A percentile compares a stretch with the other conserved stretches of the same genome.
phyloP scores from a whole-genome alignment of 2,329 filamentous ascomycete genomes.

The Fusarium mundagurra region DNA sequence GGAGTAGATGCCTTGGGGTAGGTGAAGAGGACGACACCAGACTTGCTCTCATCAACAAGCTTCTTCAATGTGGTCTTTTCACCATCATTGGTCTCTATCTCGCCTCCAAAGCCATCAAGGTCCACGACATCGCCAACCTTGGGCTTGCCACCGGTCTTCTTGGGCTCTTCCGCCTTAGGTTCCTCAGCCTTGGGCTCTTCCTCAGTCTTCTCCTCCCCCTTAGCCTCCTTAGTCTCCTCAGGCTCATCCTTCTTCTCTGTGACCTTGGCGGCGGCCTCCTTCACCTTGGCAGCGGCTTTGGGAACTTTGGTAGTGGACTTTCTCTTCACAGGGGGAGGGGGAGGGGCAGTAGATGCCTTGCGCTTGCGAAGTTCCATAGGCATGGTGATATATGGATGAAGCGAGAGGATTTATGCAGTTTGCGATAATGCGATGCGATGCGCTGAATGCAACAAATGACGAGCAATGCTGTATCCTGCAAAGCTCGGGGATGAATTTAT shows the following conservation, averaged over 20 bases:
- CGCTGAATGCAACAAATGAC: slow-evolving; percentile 32
- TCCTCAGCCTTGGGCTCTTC: slow-evolving; percentile 40
- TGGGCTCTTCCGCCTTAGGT: slow-evolving; percentile 50
- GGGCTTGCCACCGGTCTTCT: slow-evolving; percentile 49
- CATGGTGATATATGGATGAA: slow-evolving; percentile 52
- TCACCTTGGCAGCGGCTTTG: slow-evolving; percentile 38
- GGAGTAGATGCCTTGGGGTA: slow-evolving; percentile 96
- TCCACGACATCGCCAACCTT: slow-evolving; percentile 65
- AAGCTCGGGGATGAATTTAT: slow-evolving; percentile 15
- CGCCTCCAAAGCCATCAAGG: slow-evolving; percentile 70
- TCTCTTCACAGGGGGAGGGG: slow-evolving; percentile 50
- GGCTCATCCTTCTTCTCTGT: slow-evolving; percentile 46
- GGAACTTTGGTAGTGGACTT: slow-evolving; percentile 47
- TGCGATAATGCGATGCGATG: slow-evolving; percentile 25
- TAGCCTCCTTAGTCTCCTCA: slow-evolving; percentile 46
- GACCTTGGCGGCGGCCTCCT: slow-evolving; percentile 45
- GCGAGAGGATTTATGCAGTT: slow-evolving; percentile 9
- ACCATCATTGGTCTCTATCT: slow-evolving; percentile 88
- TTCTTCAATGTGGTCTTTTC: slow-evolving; percentile 80
- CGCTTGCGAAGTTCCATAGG: slow-evolving; percentile 69
- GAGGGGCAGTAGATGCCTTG: slow-evolving; percentile 62
- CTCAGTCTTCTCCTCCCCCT: slow-evolving; percentile 40
- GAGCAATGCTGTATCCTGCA: slow-evolving; percentile 15
- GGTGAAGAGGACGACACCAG: slow-evolving; percentile 90
- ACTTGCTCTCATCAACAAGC: slow-evolving; percentile 83